Evolutionary conservation across 2,329 filamentous ascomycete genomes (phyloP), one percentile per base, ranked within the genome.

Genomic region (Beauveria sp.): DNA sequence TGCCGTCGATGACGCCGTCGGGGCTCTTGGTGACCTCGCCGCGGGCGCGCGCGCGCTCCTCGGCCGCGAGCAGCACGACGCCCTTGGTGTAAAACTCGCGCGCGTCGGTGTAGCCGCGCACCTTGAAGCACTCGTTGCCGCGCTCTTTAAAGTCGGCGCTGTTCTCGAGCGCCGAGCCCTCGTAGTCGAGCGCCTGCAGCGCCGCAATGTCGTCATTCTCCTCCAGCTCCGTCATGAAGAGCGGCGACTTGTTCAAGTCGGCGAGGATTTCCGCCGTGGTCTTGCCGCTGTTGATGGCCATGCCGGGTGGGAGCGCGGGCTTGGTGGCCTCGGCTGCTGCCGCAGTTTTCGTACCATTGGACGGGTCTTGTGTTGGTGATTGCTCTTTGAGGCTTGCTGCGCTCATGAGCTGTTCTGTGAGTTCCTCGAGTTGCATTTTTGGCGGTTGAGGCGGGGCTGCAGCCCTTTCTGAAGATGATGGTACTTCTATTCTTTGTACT

Each of bases 171-270:
- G 90, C 86, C 9, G 92, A 92, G 22, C 94, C 96, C 77, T 99
- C 94, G 71, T 97, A 96, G 34, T 91, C 91, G 44, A 99, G 79
- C 0, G 94, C 93, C 71, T 90, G 89, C 63, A 99, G 81, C 0
- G 94, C 96, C 68, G 96, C 92, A 0, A 96, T 80, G 66, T 90
- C 86, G 64, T 88, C 80, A 70, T 96, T 96, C 14, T 60, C 58
- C 66, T 96, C 89, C 67, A 97, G 81, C 66, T 90, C 87, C 34
- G 92, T 97, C 94, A 99, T 99, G 80, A 99, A 99, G 43, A 99
- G 82, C 7, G 94, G 94, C 37, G 79, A 83, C 70, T 79, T 79
- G 71, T 84, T 84, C 47, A 86, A 74, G 54, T 85, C 83, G 10
- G 79, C 79, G 61, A 81, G 72, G 40, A 85, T 78, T 67, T 85